Percentiles rank a stretch among this genome's conserved stretches.
Evolutionary conservation across 805 yeast genomes (phyloP).

Genomic region (Candida glaebosa): DNA sequence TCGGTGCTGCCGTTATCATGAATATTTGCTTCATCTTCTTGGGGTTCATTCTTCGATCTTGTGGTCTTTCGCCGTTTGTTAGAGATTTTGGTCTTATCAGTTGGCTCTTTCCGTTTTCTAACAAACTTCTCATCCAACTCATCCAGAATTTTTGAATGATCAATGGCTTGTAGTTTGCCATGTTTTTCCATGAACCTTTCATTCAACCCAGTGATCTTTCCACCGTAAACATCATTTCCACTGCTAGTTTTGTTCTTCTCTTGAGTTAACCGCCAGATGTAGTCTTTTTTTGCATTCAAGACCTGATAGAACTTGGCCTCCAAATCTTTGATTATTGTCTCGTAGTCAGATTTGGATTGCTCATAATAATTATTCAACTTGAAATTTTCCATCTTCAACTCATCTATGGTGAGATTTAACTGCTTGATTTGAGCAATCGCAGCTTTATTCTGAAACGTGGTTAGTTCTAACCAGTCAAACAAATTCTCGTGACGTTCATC

Average conservation of each 20-base stretch:
- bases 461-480: conserved; percentile 25
- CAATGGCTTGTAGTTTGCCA: conserved; percentile 15
- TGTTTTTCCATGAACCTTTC: conserved; percentile 12
- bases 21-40: neutral
- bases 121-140: conserved; percentile 16
- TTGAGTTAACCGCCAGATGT: conserved; percentile 22
- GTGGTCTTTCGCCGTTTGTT: neutral
- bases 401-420: conserved; percentile 4
- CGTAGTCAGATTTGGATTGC: conserved; percentile 13
- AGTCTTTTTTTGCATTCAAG: conserved; percentile 27
- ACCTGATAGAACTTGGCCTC: conserved; percentile 24
- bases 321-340: conserved; percentile 19
- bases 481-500: conserved; percentile 16
- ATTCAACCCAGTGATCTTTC: conserved; percentile 15
- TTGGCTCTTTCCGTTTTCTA: conserved; percentile 8
- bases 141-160: conserved; percentile 17
- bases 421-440: conserved; percentile 6
- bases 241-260: neutral
- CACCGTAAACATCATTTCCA: neutral
- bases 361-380: conserved; percentile 11
- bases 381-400: conserved; percentile 5
- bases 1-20: neutral
- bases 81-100: conserved; percentile 4
- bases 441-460: conserved; percentile 12
- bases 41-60: neutral